Base-by-base conservation (phyloP, 139 green algal species). In the Trebouxia sp. region DNA sequence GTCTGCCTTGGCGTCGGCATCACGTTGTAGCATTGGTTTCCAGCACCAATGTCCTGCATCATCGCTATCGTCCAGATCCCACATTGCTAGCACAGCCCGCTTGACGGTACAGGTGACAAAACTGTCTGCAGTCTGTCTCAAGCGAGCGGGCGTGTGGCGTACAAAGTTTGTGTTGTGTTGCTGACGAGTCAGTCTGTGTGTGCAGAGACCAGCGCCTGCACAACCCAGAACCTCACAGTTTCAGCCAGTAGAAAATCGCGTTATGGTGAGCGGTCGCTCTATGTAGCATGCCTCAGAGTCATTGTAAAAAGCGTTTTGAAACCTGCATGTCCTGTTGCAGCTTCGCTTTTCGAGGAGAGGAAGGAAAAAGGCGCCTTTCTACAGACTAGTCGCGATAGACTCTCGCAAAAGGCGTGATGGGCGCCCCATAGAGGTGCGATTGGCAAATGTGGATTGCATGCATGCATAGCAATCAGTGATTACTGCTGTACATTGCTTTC, bases 341-440 rank as follows among this genome's bases (percentile, higher is more conserved):
- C 91, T 98, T 42, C 94, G 95, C 24, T 97, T 98, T 85, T 92
- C 93, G 56, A 90, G 95, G 3, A 90, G 94, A 78, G 95, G 95
- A 14, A 87, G 95, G 65, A 97, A 96, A 83, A 95, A 96, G 86
- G 43, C 87, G 75, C 89, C 93, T 3, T 97, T 97, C 85, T 98
- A 96, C 88, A 87, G 95, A 5, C 87, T 98, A 75, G 89, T 98
- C 30, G 95, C 95, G 10, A 94, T 98, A 75, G 95, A 98, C 86
- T 94, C 86, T 65, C 88, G 90, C 50, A 83, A 92, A 38, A 85
- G 92, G 28, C 85, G 95, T 26, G 95, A 98, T n/a, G 93, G 93
- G 50, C 55, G 79, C 67, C 93, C 94, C 1, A 83, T 98, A 55
- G 92, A 98, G 86, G 85, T 88, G 42, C 42, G 62, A 58, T 22